Base-by-base conservation (phyloP, 1,284 basidiomycete genomes). In the Cutaneotrichosporon daszewskae region DNA sequence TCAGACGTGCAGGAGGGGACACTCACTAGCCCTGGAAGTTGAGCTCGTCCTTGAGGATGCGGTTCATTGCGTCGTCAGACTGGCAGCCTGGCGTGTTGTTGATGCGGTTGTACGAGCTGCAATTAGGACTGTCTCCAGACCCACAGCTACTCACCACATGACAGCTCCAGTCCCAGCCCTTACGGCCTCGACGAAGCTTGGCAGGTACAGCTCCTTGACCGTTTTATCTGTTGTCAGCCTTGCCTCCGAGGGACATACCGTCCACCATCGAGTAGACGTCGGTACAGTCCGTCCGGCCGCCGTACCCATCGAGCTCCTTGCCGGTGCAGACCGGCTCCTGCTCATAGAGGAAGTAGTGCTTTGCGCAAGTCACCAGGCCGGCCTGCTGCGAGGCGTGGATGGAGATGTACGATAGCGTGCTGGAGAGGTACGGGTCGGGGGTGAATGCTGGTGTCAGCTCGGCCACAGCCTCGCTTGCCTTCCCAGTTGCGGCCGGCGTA, bases 21-120 rank as follows among this genome's bases (percentile, higher is more conserved):
- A 74, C 69, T 53, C 69, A 69, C 60, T 68, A 74, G 24, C 76
- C 76, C 38, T 74, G 70, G 63, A 77, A 77, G 34, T 66, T 61
- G 19, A 77, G 78, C 69, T 90, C 85, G 22, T 75, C 72, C 72
- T 91, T 91, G 49, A 91, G 74, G 28, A 89, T 75, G 43, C 80
- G 77, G 70, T 88, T 90, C 62, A 88, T 68, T 28, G 81, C 75
- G 55, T 81, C 77, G 58, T 81, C 76, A 60, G 86, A 87, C 64
- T 87, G 80, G 66, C 86, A 89, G 1, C 85, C 81, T 47, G 81
- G 84, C 0, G 83, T 85, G 25, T 79, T 80, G 64, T 91, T 90
- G 59, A 89, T 72, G 27, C 79, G 65, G 42, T 83, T 78, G 18
- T 80, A 84, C 71, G 63, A 64, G 57, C 60, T 59, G 24, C 11